These are phyloP conservation scores for Poa pratensis DNA, from an alignment of 176 grass and related monocot genomes.

Conservation along the genomic window DNA sequence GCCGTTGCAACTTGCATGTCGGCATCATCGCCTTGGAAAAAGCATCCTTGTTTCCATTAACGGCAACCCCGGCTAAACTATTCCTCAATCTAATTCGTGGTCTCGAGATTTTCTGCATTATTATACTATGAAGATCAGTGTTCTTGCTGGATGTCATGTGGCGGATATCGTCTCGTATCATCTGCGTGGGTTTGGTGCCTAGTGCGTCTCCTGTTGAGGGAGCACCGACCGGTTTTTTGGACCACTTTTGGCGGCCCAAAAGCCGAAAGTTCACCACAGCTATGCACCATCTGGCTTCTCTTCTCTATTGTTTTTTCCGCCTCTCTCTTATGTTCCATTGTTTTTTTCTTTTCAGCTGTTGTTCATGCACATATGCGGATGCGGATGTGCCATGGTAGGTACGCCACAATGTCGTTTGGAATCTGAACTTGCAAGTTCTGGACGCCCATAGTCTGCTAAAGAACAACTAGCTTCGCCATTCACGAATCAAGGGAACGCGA, in stretches of 20 bases:
- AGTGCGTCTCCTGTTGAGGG: conserved; percentile 1
- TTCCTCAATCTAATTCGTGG: conserved; percentile 9
- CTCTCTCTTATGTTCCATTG: too few relatives aligned
- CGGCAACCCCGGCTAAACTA: neutral
- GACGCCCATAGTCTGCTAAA: too few relatives aligned
- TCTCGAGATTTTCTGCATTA: neutral
- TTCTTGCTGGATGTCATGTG: conserved; percentile 7
- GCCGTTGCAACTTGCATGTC: conserved; percentile 11
- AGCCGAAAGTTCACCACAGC: conserved; percentile 6
- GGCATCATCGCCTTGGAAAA: conserved; percentile 34
- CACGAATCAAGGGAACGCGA: too few relatives aligned
- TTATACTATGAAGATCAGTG: conserved; percentile 13
- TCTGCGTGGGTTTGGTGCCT: neutral
- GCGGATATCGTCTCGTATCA: neutral
- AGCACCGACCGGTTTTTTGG: neutral
- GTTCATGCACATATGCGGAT: neutral
- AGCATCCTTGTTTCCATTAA: conserved; percentile 14
- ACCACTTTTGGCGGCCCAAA: neutral
- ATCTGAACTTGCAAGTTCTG: neutral
- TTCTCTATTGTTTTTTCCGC: neutral
- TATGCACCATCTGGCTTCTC: conserved; percentile 1
- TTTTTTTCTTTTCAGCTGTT: neutral
- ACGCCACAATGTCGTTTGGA: neutral
- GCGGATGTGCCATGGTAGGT: neutral
- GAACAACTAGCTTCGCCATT: too few relatives aligned